These are phyloP conservation scores for Hippophae rhamnoides DNA, from an alignment of 306 rosid genomes.

Conservation along the genomic window DNA sequence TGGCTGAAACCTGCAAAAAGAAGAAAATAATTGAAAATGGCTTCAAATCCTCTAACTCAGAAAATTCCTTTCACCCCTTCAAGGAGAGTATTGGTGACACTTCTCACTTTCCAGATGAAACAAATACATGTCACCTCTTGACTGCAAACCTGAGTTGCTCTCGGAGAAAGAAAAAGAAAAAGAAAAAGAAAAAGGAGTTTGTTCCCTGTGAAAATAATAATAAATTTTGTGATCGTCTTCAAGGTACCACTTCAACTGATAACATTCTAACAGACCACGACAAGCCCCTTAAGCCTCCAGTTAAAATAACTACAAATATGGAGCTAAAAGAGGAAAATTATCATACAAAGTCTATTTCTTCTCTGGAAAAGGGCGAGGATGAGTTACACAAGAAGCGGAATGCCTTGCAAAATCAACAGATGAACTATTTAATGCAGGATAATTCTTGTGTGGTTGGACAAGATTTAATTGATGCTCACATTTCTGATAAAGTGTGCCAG, in stretches of 20 bases:
- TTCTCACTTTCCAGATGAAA: too few relatives aligned
- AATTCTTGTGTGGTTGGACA: constrained; percentile 21
- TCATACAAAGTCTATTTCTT: too few relatives aligned
- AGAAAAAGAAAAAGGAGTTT: background rate
- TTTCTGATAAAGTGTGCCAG: constrained; percentile 9
- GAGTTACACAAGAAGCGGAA: too few relatives aligned
- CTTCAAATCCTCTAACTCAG: too few relatives aligned
- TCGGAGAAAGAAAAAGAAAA: background rate
- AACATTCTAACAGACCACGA: constrained; percentile 10
- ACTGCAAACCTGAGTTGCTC: constrained; percentile 1
- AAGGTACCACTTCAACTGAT: constrained; percentile 15
- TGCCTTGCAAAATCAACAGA: background rate
- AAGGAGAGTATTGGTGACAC: too few relatives aligned
- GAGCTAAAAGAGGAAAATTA: too few relatives aligned
- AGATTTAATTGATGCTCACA: constrained; percentile 4
- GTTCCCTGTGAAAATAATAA: constrained; percentile 10
- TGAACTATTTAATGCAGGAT: constrained; percentile 14
- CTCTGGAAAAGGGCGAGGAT: too few relatives aligned
- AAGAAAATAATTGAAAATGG: too few relatives aligned
- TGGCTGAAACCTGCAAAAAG: too few relatives aligned
- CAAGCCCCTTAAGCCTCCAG: background rate
- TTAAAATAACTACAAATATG: too few relatives aligned
- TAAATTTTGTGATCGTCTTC: constrained; percentile 8
- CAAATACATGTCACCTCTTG: background rate
- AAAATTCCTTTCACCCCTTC: too few relatives aligned